A percentile compares a stretch with the other conserved stretches of the same genome.
These are phyloP conservation scores for Polyporus arcularius DNA, from an alignment of 768 basidiomycete species.

Conservation along the genomic window DNA sequence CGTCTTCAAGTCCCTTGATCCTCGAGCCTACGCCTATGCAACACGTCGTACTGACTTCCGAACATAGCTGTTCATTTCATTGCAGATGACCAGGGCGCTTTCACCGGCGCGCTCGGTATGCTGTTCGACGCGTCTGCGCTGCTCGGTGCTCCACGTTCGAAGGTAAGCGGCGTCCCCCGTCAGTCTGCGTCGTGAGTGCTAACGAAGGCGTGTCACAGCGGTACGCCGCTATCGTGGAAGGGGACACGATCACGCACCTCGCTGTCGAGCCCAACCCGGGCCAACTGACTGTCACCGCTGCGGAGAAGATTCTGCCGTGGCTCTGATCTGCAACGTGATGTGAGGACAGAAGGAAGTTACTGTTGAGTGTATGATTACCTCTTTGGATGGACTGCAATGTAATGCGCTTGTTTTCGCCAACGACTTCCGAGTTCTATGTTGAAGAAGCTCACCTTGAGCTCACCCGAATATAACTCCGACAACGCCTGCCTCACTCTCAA, in stretches of 20 bases:
- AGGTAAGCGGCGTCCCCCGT: conserved; percentile 26
- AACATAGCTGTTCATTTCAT: conserved; percentile 39
- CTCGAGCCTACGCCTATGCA: too few species aligned
- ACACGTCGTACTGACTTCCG: too few species aligned
- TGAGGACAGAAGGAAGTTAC: neutral
- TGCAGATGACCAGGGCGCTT: conserved; percentile 58
- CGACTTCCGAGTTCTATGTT: neutral
- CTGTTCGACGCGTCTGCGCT: conserved; percentile 50
- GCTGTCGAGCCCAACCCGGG: conserved; percentile 43
- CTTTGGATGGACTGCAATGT: neutral
- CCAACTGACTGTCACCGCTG: conserved; percentile 43
- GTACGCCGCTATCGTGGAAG: conserved; percentile 66
- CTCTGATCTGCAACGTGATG: conserved; percentile 18
- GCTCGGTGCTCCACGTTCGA: conserved; percentile 70
- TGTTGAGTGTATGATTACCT: neutral
- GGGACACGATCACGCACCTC: conserved; percentile 66
- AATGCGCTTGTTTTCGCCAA: neutral
- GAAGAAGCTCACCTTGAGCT: neutral
- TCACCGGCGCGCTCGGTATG: conserved; percentile 42
- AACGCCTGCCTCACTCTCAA: too few species aligned
- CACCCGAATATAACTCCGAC: too few species aligned
- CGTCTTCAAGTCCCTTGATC: too few species aligned
- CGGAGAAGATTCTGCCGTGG: conserved; percentile 41
- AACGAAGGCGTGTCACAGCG: conserved; percentile 36
- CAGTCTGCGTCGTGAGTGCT: neutral